Base-by-base conservation (phyloP, 164 flowering plant genomes). In the Echeveria elegans region DNA sequence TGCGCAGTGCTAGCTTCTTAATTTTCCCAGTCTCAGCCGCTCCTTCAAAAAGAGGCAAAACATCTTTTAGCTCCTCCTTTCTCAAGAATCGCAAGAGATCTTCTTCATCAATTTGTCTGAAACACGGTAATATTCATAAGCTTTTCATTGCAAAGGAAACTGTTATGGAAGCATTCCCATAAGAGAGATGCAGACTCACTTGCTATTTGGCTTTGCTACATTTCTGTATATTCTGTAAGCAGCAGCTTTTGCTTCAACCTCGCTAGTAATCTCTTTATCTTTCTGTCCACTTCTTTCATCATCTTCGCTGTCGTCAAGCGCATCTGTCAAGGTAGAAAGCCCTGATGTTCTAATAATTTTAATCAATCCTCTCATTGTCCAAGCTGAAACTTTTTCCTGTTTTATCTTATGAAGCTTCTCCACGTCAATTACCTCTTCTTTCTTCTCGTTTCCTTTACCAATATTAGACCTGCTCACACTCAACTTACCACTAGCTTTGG, bases 1-100 rank as follows among this genome's bases (percentile, higher is more conserved):
- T 85, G 72, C 73, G 82, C 66, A 92, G 67, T 66, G 82, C 61
- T 37, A 78, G 70, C 76, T 80, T 83, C 77, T 82, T 83, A 29
- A 92, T 87, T 76, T 78, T 78, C 69, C 86, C 74, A 5, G 81
- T 78, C 72, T 88, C 96, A 36, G 67, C 80, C 9, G 88, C 85
- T 74, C 89, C 96, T 75, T 83, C 86, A 68, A 90, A 85, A 40
- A 85, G 74, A 0, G 81, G 90, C 66, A 93, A 72, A 64, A 86
- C 79, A 65, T 67, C 68, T 30, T 77, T 78, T 26, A 83, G 84
- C 67, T 87, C 88, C 64, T 85, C 89, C 58, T 78, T 79, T n/a
- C 72, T 83, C 86, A 93, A 74, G 78, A 88, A 93, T 30, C 81
- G 79, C 73, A 79, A 65, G 38, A 93, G 87, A 69, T 93, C 98